These are phyloP conservation scores for Arachis hypogaea DNA, from an alignment of 306 rosid species.

Conservation along the genomic window DNA sequence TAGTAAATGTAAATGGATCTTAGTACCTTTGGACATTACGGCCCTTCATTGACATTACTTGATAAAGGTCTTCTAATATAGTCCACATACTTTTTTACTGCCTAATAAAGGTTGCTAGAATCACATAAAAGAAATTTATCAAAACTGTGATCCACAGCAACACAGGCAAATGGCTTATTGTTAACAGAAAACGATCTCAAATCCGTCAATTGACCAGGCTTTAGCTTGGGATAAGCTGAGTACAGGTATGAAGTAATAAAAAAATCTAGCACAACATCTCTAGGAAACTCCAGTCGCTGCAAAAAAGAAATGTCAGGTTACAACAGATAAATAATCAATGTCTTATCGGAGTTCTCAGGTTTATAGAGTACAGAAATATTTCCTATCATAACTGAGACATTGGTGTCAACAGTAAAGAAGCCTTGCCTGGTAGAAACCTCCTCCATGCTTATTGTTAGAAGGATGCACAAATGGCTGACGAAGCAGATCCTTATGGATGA, in stretches of 20 bases:
- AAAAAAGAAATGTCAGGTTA: too few relatives aligned
- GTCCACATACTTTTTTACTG: constrained; percentile 61
- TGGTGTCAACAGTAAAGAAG: constrained; percentile 30
- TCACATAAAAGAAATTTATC: constrained; percentile 69
- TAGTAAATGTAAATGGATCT: constrained; percentile 2
- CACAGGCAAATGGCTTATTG: constrained; percentile 85
- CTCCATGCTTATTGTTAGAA: constrained; percentile 61
- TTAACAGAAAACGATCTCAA: constrained; percentile 80
- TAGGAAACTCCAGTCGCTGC: too few relatives aligned
- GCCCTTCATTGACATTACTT: constrained; percentile 49
- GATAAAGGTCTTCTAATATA: constrained; percentile 43
- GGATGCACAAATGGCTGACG: too few relatives aligned
- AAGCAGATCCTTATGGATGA: too few relatives aligned
- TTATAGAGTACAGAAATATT: too few relatives aligned
- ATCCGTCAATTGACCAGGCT: constrained; percentile 45
- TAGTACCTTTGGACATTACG: constrained; percentile 83
- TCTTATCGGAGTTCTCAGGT: too few relatives aligned
- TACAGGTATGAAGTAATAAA: too few relatives aligned
- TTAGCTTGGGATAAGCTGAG: too few relatives aligned
- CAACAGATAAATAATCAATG: too few relatives aligned
- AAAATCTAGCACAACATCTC: too few relatives aligned
- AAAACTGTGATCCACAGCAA: constrained; percentile 66
- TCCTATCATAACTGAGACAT: not conserved
- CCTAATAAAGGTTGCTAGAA: constrained; percentile 59
- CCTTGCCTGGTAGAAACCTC: constrained; percentile 92